A percentile compares a stretch with the other conserved stretches of the same genome.
Conservation (phyloP, 805 yeast species). For the Wickerhamomyces silvicola region DNA sequence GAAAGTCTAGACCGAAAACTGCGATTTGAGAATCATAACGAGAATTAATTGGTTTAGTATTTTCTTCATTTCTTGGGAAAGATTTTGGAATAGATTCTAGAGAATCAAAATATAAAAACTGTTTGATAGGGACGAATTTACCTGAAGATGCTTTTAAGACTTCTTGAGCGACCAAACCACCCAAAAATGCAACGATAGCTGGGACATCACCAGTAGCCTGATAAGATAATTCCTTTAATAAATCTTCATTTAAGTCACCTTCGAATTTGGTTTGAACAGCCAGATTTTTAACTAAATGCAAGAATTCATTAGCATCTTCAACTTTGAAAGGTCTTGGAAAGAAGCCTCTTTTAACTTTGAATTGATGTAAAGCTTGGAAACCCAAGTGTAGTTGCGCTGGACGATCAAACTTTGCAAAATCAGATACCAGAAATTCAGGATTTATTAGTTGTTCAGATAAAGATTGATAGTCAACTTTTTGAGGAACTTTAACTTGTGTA, state of each 20-base stretch:
- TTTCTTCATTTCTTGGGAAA: constrained; percentile 59
- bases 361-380: constrained; percentile 81
- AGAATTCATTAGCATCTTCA: constrained; percentile 65
- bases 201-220: constrained; percentile 93
- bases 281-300: constrained; percentile 53
- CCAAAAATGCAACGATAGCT: constrained; percentile 81
- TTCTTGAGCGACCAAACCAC: constrained; percentile 95
- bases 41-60: constrained; percentile 67
- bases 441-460: constrained; percentile 55
- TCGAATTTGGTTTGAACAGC: constrained; percentile 50
- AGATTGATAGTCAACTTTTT: constrained; percentile 52
- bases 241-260: constrained; percentile 56
- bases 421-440: constrained; percentile 80
- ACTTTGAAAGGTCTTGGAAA: constrained; percentile 74
- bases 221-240: constrained; percentile 66
- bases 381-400: constrained; percentile 89
- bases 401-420: constrained; percentile 90
- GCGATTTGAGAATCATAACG: constrained; percentile 96
- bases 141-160: constrained; percentile 93
- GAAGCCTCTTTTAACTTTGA: constrained; percentile 49
- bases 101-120: constrained; percentile 90
- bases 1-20: constrained; percentile 78
- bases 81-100: constrained; percentile 78
- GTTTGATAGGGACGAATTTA: constrained; percentile 89
- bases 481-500: constrained; percentile 88